phyloP scores from a whole-genome alignment of 2,329 filamentous ascomycete genomes.

The Penicillium sp. region DNA sequence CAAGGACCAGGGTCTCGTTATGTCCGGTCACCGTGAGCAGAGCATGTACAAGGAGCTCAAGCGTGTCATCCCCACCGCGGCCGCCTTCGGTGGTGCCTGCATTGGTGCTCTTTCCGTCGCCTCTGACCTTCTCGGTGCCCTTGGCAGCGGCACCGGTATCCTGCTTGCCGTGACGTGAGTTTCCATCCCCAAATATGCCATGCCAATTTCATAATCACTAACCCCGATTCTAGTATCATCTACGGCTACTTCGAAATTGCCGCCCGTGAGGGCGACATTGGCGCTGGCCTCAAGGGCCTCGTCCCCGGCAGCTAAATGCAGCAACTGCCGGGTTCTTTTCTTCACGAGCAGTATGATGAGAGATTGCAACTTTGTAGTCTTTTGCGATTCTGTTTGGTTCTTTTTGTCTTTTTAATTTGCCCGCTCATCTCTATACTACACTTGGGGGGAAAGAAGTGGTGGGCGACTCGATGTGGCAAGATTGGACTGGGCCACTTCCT shows the following conservation, averaged over 20 bases:
- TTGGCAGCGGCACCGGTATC: slow-evolving; percentile 96
- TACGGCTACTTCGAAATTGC: slow-evolving; percentile 99
- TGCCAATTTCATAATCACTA: slow-evolving; percentile 7
- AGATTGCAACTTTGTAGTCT: slow-evolving; percentile 21
- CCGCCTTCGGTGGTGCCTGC: slow-evolving; percentile 97
- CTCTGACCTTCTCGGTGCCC: slow-evolving; percentile 91
- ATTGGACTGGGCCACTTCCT: slow-evolving; percentile 1
- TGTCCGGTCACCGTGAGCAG: slow-evolving; percentile 99
- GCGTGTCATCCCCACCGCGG: slow-evolving; percentile 97
- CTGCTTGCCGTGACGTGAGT: slow-evolving; percentile 97
- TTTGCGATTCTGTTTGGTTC: slow-evolving; percentile 21
- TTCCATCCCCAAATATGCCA: background rate
- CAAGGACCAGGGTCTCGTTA: slow-evolving; percentile 98
- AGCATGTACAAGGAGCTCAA: slow-evolving; percentile 99
- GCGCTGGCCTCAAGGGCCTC: slow-evolving; percentile 68
- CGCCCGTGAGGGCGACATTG: slow-evolving; percentile 95
- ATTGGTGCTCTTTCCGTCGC: slow-evolving; percentile 96
- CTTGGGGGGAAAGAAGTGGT: slow-evolving; percentile 31
- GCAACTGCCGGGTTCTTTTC: slow-evolving; percentile 23
- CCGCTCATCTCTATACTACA: slow-evolving; percentile 23
- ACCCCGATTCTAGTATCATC: slow-evolving; percentile 72
- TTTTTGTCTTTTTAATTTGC: slow-evolving; percentile 30
- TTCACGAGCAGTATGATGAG: slow-evolving; percentile 38
- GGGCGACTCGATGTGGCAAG: slow-evolving; percentile 6
- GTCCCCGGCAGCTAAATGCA: slow-evolving; percentile 51